Base-by-base conservation (phyloP, 768 basidiomycete species). In the Suillus subaureus region DNA sequence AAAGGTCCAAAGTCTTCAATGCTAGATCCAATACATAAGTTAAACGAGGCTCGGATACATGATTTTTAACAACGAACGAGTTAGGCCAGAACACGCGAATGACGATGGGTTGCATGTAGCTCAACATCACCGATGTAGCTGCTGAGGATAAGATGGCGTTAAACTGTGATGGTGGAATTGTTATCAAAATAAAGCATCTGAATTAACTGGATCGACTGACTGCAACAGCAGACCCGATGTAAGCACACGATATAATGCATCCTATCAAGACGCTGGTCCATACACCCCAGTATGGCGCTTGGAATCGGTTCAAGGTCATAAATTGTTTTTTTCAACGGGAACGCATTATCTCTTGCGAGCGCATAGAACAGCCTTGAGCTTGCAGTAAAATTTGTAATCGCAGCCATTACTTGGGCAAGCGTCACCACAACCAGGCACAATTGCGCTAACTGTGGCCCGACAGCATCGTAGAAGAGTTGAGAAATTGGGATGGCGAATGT, bases 291-390 rank as follows among this genome's bases (percentile, higher is more conserved):
- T 82, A 85, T 21, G 86, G 85, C n/a, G 85, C 84, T 71, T 86
- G 85, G 65, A 75, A 83, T 43, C 82, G 73, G 69, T 85, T 87
- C 56, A 86, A 79, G 9, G 77, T 73, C 82, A 83, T 85, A 66
- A 84, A 87, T 52, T 70, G 70, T 31, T 68, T 65, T n/a, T 70
- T 81, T 85, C 64, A 79, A 70, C 2, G 85, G 86, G 61, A 85
- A 78, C 11, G 83, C 85, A 63, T 84, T 74, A 71, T 87, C 86
- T 64, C 86, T 74, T 54, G 86, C 85, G 13, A 86, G 75, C 35
- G 86, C 86, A 64, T 86, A 88, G 72, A 85, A 82, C 62, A 88
- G 68, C 35, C 85, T 76, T 26, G 86, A 87, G 68, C 84, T 85
- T 52, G 85, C 85, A 1, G 86, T 86, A 71, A 84, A 87, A 40